Evolutionary conservation across 2,329 filamentous ascomycete genomes (phyloP).

Genomic region (Botrytis paeoniae): DNA sequence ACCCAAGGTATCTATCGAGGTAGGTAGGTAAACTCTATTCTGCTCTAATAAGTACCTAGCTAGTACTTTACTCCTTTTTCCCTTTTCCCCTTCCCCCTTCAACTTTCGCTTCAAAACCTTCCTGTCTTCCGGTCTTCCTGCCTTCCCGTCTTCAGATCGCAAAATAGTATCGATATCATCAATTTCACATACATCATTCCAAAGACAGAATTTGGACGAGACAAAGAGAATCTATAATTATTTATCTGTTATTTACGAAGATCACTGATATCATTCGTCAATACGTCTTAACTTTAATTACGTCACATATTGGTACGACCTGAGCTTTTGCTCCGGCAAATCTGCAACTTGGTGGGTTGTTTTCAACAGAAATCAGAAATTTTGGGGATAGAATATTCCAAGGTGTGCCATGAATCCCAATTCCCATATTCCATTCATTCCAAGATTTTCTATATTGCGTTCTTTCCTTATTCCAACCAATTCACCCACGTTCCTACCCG

Average conservation of each 20-base stretch:
- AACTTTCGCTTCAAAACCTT: neutral
- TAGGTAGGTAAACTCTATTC: neutral
- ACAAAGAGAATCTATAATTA: neutral
- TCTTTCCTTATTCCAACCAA: neutral
- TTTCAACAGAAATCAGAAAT: neutral
- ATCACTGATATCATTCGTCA: neutral
- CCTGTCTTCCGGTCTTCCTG: neutral
- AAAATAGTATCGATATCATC: neutral
- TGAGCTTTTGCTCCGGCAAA: constrained; percentile 8
- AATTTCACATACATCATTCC: neutral
- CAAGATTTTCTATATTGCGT: neutral
- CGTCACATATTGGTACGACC: constrained; percentile 10
- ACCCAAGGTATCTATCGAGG: neutral
- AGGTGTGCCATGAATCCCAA: neutral
- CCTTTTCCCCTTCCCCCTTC: neutral
- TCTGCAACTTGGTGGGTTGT: neutral
- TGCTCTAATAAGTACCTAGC: neutral
- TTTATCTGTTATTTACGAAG: neutral
- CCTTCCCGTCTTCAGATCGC: neutral
- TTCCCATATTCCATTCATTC: neutral
- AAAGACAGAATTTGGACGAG: neutral
- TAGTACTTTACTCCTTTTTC: neutral
- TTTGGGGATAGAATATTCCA: neutral
- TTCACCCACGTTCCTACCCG: neutral
- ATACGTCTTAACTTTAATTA: neutral